Conservation (phyloP, 2,329 filamentous ascomycete genomes). For the Davidsoniella australis region DNA sequence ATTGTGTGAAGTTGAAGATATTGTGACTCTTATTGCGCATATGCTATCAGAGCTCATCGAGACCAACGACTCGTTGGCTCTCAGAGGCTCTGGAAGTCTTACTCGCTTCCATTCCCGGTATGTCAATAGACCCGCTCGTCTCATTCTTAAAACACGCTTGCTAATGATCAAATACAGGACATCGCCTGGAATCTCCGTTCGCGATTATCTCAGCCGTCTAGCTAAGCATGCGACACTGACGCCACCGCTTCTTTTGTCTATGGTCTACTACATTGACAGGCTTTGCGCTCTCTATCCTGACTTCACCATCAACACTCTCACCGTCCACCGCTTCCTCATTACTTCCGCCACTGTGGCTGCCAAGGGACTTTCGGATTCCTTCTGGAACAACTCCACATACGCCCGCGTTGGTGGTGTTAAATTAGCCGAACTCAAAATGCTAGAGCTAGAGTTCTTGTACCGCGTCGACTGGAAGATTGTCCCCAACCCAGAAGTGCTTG, state of each 20-base stretch:
- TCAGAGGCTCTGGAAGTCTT: constrained; percentile 54
- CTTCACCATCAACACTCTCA: constrained; percentile 91
- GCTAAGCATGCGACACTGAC: constrained; percentile 88
- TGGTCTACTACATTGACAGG: constrained; percentile 98
- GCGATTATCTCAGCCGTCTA: constrained; percentile 81
- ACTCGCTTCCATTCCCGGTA: constrained; percentile 92
- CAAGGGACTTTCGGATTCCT: constrained; percentile 89
- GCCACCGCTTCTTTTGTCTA: constrained; percentile 84
- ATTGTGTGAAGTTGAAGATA: constrained; percentile 62
- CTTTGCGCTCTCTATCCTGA: constrained; percentile 82
- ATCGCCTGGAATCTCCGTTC: constrained; percentile 78
- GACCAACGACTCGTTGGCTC: constrained; percentile 75
- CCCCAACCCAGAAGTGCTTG: constrained; percentile 80
- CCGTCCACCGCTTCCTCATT: constrained; percentile 92
- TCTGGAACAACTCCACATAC: constrained; percentile 97
- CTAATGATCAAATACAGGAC: constrained; percentile 24
- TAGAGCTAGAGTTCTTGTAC: constrained; percentile 87
- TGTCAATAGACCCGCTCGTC: constrained; percentile 11
- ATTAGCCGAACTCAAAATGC: constrained; percentile 69
- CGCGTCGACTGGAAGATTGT: constrained; percentile 94
- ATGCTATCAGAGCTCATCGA: constrained; percentile 93
- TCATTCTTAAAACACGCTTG: not conserved
- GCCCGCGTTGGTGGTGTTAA: constrained; percentile 86
- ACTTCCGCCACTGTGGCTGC: constrained; percentile 89
- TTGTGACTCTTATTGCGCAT: constrained; percentile 79